Base-by-base conservation (phyloP, 2,329 filamentous ascomycete genomes). In the Emydomyces testavorans region DNA sequence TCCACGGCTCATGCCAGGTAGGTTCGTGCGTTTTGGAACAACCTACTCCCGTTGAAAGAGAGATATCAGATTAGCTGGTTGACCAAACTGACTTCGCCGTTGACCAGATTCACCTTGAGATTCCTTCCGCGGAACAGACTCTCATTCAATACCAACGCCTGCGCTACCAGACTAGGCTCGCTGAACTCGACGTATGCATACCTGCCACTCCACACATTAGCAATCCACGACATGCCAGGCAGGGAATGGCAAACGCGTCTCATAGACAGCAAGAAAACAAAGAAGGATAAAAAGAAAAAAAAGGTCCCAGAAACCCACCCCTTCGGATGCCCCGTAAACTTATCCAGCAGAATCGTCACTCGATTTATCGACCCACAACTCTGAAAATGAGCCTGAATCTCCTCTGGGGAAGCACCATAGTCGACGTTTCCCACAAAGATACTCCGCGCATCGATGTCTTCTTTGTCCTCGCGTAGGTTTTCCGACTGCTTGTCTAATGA, bases 181-280 rank as follows among this genome's bases (percentile, higher is more conserved):
- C 86, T 83, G 64, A 98, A 98, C 70, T 98, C 92, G 60, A 98
- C 92, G 70, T 98, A 98, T 62, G 92, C 92, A 71, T 98, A 98
- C 56, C 89, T 95, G 68, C 66, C 68, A 47, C 46, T 35, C 32
- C 40, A 35, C 31, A 21, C 53, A 61, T 61, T 60, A 62, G 57
- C 52, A 50, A 44, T 56, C 56, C 71, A 65, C 69, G 72, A 76
- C 72, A 76, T 77, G 74, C 74, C 74, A 77, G 74, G 74, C 69
- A 74, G 72, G 72, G 71, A n/a, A 48, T 48, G 38, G 39, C 38
- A 20, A 29, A 29, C 8, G 23, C n/a, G 34, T 35, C 3, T 15
- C 21, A 8, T 34, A 23, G 35, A 38, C 35, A 38, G 11, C 24
- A 39, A n/a, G 36, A 41, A 31, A 23, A 42, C 21, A 41, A 46